These are phyloP conservation scores for Antrodiella citrinella DNA, from an alignment of 768 basidiomycete species.

Conservation along the genomic window DNA sequence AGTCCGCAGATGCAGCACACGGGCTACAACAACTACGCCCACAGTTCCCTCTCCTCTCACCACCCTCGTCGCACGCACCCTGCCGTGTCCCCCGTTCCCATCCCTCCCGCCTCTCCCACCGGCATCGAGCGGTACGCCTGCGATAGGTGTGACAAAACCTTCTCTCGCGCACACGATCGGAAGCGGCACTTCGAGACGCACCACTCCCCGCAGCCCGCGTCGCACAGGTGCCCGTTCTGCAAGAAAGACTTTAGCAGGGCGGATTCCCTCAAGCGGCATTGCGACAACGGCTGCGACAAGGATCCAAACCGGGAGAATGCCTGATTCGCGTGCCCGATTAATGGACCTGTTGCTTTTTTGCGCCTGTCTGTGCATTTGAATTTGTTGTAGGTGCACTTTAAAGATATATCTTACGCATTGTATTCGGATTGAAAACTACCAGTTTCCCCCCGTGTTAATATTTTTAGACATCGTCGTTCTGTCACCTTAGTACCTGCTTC, in stretches of 20 bases:
- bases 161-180: slow-evolving; percentile 74
- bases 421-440: no score
- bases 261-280: slow-evolving; percentile 75
- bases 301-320: slow-evolving; percentile 22
- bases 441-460: no score
- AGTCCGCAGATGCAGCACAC: not conserved
- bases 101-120: slow-evolving; percentile 17
- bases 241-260: slow-evolving; percentile 72
- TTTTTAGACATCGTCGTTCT: no score
- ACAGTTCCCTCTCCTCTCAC: slow-evolving; percentile 4
- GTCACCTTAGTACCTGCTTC: not conserved
- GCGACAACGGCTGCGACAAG: slow-evolving; percentile 76
- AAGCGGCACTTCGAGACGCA: slow-evolving; percentile 78
- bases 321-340: not conserved
- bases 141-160: slow-evolving; percentile 69
- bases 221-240: slow-evolving; percentile 67
- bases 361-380: not conserved
- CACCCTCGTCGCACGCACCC: slow-evolving; percentile 2
- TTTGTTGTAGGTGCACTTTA: no score
- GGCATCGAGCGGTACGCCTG: slow-evolving; percentile 62
- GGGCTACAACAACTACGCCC: not conserved
- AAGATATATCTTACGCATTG: no score
- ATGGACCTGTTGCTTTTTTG: not conserved
- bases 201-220: slow-evolving; percentile 53
- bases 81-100: slow-evolving; percentile 13